Evolutionary conservation across 345 rosid species (phyloP).

Genomic region (Litchi chinensis): DNA sequence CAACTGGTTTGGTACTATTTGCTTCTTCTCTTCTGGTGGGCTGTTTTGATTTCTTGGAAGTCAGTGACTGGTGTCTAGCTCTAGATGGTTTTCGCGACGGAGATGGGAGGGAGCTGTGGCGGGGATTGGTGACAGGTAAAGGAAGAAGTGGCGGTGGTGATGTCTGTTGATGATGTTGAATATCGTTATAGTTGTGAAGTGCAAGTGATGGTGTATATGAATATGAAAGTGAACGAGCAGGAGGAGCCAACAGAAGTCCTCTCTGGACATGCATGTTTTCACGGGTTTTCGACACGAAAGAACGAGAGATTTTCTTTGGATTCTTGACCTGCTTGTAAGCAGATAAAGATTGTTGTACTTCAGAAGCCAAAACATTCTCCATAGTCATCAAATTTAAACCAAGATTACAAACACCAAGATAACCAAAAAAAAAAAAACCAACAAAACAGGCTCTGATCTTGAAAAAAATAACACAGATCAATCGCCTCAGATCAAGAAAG

Average conservation of each 20-base stretch:
- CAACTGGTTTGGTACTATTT: slow-evolving; percentile 9
- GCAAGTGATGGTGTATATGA: slow-evolving; percentile 32
- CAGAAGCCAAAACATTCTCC: slow-evolving; percentile 46
- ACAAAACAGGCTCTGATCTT: slow-evolving; percentile 42
- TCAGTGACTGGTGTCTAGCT: slow-evolving; percentile 38
- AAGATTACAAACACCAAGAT: background rate
- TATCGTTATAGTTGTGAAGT: slow-evolving; percentile 7
- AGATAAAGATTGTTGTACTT: slow-evolving; percentile 38
- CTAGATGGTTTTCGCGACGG: slow-evolving; percentile 24
- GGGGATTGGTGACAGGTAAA: slow-evolving; percentile 42
- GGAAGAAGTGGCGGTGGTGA: slow-evolving; percentile 71
- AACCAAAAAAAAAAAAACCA: background rate
- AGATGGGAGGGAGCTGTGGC: slow-evolving; percentile 42
- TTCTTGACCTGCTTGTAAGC: slow-evolving; percentile 44
- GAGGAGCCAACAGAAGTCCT: slow-evolving; percentile 37
- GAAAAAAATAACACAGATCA: slow-evolving; percentile 41
- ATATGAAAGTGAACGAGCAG: slow-evolving; percentile 31
- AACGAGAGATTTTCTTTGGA: slow-evolving; percentile 38
- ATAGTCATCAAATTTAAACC: slow-evolving; percentile 17
- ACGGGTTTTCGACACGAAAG: slow-evolving; percentile 32
- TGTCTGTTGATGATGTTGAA: slow-evolving; percentile 7
- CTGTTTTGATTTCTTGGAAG: slow-evolving; percentile 38
- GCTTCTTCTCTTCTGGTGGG: slow-evolving; percentile 11
- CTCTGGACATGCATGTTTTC: slow-evolving; percentile 47
- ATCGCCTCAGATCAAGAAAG: slow-evolving; percentile 12